Evolutionary conservation across 2,329 filamentous ascomycete species (phyloP), one percentile per base, ranked within the genome.

Genomic region (Exophiala xenobiotica): DNA sequence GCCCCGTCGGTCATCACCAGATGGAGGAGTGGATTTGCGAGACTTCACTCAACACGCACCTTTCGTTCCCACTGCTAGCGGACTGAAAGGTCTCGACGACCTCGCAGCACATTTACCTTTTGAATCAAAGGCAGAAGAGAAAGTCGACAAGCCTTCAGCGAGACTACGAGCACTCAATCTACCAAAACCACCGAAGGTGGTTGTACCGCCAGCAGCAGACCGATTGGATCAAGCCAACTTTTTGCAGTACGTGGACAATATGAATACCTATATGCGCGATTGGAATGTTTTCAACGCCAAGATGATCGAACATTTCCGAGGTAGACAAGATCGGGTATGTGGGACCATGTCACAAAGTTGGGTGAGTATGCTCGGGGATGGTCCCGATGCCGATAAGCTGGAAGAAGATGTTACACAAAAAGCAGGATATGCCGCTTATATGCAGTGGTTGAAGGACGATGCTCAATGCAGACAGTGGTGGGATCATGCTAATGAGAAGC

Each of bases 41-140:
- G 75, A 78, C 33, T 66, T 83, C 8, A 68, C 70, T 6, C 72
- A 75, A 33, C 71, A 74, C 11, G 71, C 74, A 4, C 78, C 80
- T 1, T 76, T 82, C 42, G 65, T 67, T 35, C 65, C 73, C 5
- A 71, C 74, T 38, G 72, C 67, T 41, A 64, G 64, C 14, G 79
- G 80, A 6, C 72, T 84, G 14, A 69, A 74, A 19, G 75, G 77
- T 46, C 63, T 85, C 18, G 71, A 74, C 22, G 78, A 81, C 49
- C 68, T 86, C 31, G 71, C 69, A 33, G 70, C 73, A 6, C 77
- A 71, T 1, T 70, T 86, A 2, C 82, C 82, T 3, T 85, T 85
- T 62, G 66, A 78, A 51, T 85, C 82, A 1, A 72, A 76, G 33
- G 63, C 81, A 2, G 72, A 74, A 18, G 51, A 54, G 4, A 54